Evolutionary conservation across 306 rosid genomes (phyloP), one percentile per base, ranked within the genome.

Genomic region (Calophaca sinica): DNA sequence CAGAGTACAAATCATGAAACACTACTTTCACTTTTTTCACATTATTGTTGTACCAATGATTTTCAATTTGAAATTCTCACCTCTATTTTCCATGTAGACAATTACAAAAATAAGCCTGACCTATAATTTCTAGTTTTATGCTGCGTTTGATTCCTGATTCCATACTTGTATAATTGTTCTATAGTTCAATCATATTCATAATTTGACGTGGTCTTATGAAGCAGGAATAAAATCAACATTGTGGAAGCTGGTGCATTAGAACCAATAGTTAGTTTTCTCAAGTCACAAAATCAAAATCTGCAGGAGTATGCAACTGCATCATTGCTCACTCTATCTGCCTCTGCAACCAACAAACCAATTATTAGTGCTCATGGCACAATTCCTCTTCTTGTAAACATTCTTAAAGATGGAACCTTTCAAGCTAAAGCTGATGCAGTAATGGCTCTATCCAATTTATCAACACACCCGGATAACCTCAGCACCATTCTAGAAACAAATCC

Each of bases 221-320:
- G n/a, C 90, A 94, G 97, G 94, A 94, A 94, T 7, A 94, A 94
- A 82, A 84, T 88, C 51, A 89, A 62, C 79, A 94, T 94, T 55
- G 94, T 94, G 77, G 96, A 91, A 70, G 91, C 94, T 9, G 97
- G 96, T 68, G 98, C 97, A 9, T 88, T 91, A 72, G 91, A 84
- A 70, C 94, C 97, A 8, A 89, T 91, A 62, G 76, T 86, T 57
- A 71, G 75, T 80, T 88, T 93, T 84, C 94, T 93, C 48, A 78
- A 65, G 55, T 91, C 98, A 5, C 74, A 83, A 58, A 85, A 81
- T 84, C 70, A 33, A 62, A 88, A 84, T 44, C 81, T 91, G 14
- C 96, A 83, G 31, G 97, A 91, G 82, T 78, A 81, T 66, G 97
- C 98, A 45, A 75, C 96, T n/a, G 98, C 90, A 55, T 81, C 96